Conservation (phyloP, 108 stramenopile genomes). For the Bacterosira constricta region DNA sequence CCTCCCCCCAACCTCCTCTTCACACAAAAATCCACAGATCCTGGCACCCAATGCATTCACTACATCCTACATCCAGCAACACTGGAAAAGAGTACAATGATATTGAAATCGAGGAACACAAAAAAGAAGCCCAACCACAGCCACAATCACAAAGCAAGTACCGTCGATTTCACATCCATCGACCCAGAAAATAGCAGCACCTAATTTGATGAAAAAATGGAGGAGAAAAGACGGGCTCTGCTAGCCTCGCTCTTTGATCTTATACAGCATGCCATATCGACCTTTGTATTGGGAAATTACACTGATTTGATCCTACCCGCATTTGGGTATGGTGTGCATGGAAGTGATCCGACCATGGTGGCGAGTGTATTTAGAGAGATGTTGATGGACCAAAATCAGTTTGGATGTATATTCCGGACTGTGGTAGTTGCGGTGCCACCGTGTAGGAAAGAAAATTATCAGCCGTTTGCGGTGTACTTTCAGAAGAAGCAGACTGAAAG, state of each 20-base stretch:
- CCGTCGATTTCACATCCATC: not conserved
- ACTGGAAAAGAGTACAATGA: slow-evolving; percentile 42
- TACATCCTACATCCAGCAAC: slow-evolving; percentile 15
- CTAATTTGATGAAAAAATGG: slow-evolving; percentile 16
- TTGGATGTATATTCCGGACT: slow-evolving; percentile 31
- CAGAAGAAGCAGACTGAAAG: too few relatives aligned
- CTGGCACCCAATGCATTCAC: slow-evolving; percentile 55
- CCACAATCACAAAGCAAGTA: not conserved
- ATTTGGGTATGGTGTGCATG: slow-evolving; percentile 60
- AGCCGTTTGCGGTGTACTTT: slow-evolving; percentile 46
- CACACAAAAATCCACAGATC: too few relatives aligned
- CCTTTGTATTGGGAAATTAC: slow-evolving; percentile 46
- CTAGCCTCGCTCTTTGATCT: slow-evolving; percentile 22
- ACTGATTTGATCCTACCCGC: slow-evolving; percentile 55
- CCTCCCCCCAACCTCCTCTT: too few relatives aligned
- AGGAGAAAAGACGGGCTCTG: slow-evolving; percentile 22
- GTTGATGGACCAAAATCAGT: slow-evolving; percentile 41
- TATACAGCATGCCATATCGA: slow-evolving; percentile 36
- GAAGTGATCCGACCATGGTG: slow-evolving; percentile 56
- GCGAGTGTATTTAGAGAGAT: slow-evolving; percentile 47
- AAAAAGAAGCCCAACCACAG: not conserved
- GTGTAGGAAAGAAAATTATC: slow-evolving; percentile 47
- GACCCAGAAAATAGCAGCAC: not conserved
- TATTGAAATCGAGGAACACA: slow-evolving; percentile 10
- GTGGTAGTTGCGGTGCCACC: slow-evolving; percentile 58